These are phyloP conservation scores for Ceratobasidium theobromae DNA, from an alignment of 1,284 basidiomycete genomes.

Conservation along the genomic window DNA sequence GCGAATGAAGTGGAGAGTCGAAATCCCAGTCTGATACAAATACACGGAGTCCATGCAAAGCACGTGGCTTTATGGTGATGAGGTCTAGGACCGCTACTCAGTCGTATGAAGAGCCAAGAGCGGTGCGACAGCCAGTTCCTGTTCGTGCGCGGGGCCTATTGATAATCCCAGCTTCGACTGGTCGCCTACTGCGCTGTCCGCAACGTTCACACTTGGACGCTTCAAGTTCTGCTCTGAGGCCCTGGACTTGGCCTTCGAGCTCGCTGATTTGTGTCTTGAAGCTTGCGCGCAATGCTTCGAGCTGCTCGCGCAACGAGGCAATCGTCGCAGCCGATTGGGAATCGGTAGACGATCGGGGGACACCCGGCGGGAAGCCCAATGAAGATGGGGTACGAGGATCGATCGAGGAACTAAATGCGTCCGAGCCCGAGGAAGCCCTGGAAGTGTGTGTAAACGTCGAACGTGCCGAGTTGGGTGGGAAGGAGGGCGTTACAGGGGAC, in stretches of 20 bases:
- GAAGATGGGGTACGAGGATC: constrained; percentile 27
- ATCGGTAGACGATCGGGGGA: constrained; percentile 18
- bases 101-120: not conserved
- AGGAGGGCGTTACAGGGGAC: constrained; percentile 18
- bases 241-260: constrained; percentile 21
- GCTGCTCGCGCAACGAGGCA: constrained; percentile 16
- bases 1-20: not conserved
- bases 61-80: no score
- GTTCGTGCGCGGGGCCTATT: constrained; percentile 33
- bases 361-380: constrained; percentile 5
- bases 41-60: not conserved
- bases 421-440: constrained; percentile 15
- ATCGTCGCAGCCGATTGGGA: constrained; percentile 16
- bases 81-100: no score
- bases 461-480: constrained; percentile 9
- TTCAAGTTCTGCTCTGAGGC: constrained; percentile 17
- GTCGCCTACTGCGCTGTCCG: constrained; percentile 6
- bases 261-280: constrained; percentile 21
- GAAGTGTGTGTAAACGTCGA: constrained; percentile 16
- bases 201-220: constrained; percentile 10
- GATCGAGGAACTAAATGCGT: constrained; percentile 23
- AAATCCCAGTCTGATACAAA: not conserved
- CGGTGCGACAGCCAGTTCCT: constrained; percentile 20
- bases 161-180: constrained; percentile 14
- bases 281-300: constrained; percentile 1